Conservation (phyloP, 2,329 filamentous ascomycete genomes). For the Fusarium dlaminii region DNA sequence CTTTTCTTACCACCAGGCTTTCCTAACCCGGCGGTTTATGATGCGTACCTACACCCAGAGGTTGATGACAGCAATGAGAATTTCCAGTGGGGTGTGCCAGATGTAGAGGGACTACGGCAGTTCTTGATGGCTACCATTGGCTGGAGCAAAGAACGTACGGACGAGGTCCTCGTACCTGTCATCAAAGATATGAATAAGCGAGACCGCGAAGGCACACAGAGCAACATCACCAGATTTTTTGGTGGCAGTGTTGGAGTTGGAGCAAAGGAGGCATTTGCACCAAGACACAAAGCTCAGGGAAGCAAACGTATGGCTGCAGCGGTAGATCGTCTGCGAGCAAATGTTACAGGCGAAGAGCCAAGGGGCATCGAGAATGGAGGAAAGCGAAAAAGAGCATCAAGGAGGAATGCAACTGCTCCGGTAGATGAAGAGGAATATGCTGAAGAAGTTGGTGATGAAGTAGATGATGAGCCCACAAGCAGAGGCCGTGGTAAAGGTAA, state of each 20-base stretch:
- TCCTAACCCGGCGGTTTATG: conserved; percentile 78
- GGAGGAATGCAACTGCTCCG: conserved; percentile 23
- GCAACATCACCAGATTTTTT: conserved; percentile 95
- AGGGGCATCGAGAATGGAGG: conserved; percentile 1
- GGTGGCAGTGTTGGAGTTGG: conserved; percentile 77
- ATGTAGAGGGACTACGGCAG: conserved; percentile 82
- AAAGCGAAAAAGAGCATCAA: conserved; percentile 39
- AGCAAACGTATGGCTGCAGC: conserved; percentile 82
- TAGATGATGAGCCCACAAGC: conserved; percentile 1
- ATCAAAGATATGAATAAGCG: conserved; percentile 94
- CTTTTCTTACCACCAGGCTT: conserved; percentile 86
- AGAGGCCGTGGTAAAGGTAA: conserved; percentile 28
- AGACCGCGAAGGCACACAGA: conserved; percentile 89
- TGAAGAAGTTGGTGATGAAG: conserved; percentile 25
- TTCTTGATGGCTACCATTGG: conserved; percentile 94
- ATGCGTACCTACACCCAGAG: conserved; percentile 86
- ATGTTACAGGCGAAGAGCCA: conserved; percentile 35
- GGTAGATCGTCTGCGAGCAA: conserved; percentile 69
- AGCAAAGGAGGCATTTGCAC: conserved; percentile 73
- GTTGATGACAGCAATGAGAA: conserved; percentile 80
- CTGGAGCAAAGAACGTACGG: conserved; percentile 90
- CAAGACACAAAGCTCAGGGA: conserved; percentile 70
- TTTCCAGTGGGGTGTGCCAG: conserved; percentile 96
- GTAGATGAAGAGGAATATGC: conserved; percentile 26
- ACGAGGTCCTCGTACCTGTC: conserved; percentile 95